Evolutionary conservation across 176 grass and related monocot species (phyloP).

Genomic region (Otatea glauca): DNA sequence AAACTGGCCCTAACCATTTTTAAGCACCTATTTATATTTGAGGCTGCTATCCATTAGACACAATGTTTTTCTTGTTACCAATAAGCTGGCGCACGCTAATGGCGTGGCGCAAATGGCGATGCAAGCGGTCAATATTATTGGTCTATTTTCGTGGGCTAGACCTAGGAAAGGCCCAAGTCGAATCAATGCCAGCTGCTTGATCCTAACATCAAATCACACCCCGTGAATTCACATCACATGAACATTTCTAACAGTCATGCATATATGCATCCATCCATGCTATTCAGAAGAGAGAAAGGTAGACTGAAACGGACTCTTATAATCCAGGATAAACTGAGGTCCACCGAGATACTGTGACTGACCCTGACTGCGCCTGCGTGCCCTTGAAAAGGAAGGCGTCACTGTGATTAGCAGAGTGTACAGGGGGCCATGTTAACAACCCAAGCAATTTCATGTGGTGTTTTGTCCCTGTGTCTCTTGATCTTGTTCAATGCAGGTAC

Average conservation of each 20-base stretch:
- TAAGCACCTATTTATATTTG: slow-evolving; percentile 18
- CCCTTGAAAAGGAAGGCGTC: slow-evolving; percentile 31
- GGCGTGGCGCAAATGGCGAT: not conserved
- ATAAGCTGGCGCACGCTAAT: slow-evolving; percentile 2
- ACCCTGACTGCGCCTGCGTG: slow-evolving; percentile 39
- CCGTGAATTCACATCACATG: not conserved
- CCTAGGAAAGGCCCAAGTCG: not conserved
- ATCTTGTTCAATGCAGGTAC: slow-evolving; percentile 53
- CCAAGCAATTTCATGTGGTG: slow-evolving; percentile 46
- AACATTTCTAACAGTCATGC: slow-evolving; percentile 21
- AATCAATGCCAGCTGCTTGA: slow-evolving; percentile 1
- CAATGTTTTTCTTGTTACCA: not conserved
- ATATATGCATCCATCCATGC: not conserved
- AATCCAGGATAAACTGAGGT: slow-evolving; percentile 48
- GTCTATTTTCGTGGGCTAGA: not conserved
- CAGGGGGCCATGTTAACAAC: slow-evolving; percentile 42
- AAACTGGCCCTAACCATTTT: no score
- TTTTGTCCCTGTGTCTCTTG: slow-evolving; percentile 50
- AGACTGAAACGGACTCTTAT: slow-evolving; percentile 46
- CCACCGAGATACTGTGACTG: slow-evolving; percentile 39
- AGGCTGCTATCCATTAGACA: slow-evolving; percentile 31
- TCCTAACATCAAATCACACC: slow-evolving; percentile 1
- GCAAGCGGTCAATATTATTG: slow-evolving; percentile 8
- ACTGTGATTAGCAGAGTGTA: slow-evolving; percentile 42
- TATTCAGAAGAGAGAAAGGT: slow-evolving; percentile 23